phyloP scores from a whole-genome alignment of 768 basidiomycete genomes.

The Rhodosporidiobolus sp. region DNA sequence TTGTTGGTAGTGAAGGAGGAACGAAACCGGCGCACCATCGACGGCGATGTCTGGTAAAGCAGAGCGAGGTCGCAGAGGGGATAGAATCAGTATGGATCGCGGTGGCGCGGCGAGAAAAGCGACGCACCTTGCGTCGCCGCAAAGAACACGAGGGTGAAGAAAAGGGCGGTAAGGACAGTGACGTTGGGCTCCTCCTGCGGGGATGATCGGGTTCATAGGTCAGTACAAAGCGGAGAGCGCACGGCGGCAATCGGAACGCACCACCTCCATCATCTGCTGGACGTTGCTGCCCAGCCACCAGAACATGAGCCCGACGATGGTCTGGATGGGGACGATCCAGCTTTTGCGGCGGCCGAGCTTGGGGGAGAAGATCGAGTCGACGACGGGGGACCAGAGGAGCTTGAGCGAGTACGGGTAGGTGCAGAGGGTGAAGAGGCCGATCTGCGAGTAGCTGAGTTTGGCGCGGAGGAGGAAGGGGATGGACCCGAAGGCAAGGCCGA shows the following conservation, averaged over 20 bases:
- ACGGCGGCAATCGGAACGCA: conserved; percentile 52
- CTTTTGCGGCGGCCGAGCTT: conserved; percentile 90
- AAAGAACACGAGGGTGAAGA: conserved; percentile 85
- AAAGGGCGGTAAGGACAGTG: conserved; percentile 70
- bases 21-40: conserved; percentile 58
- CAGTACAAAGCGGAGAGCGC: background rate
- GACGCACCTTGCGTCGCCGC: conserved; percentile 92
- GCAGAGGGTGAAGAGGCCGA: conserved; percentile 87
- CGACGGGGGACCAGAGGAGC: conserved; percentile 93
- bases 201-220: conserved; percentile 10
- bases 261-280: conserved; percentile 72
- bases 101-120: background rate
- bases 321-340: conserved; percentile 98
- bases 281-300: conserved; percentile 58
- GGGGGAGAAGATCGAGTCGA: conserved; percentile 80
- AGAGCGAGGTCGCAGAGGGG: background rate
- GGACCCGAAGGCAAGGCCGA: conserved; percentile 91
- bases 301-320: conserved; percentile 72
- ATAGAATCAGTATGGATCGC: conserved; percentile 42
- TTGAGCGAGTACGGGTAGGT: conserved; percentile 96
- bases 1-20: background rate
- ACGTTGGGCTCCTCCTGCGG: conserved; percentile 77
- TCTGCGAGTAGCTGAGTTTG: conserved; percentile 92
- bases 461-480: conserved; percentile 93
- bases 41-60: conserved; percentile 95